Conservation (phyloP, 2,329 filamentous ascomycete genomes). For the Arthrobotrys sinensis region DNA sequence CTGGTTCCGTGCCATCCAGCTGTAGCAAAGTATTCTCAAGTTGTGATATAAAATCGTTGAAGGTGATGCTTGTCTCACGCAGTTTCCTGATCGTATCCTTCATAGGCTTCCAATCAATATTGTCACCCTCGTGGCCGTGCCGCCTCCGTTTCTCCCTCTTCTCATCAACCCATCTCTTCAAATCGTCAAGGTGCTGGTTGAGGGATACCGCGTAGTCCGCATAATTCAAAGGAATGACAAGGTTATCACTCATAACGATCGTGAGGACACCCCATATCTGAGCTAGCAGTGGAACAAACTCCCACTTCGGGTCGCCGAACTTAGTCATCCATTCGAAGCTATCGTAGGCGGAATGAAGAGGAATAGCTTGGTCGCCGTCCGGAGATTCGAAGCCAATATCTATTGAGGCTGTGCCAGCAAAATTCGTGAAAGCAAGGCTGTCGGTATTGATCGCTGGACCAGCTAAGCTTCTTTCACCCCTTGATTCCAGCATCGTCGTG, state of each 20-base stretch:
- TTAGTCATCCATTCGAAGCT: constrained; percentile 87
- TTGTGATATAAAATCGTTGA: constrained; percentile 81
- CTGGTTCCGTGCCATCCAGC: constrained; percentile 82
- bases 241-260: constrained; percentile 75
- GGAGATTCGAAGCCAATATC: constrained; percentile 79
- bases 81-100: constrained; percentile 76
- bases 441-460: constrained; percentile 66
- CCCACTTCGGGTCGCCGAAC: constrained; percentile 85
- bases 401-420: constrained; percentile 88
- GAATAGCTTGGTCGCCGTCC: constrained; percentile 74
- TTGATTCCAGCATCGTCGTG: constrained; percentile 80
- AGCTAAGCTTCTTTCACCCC: constrained; percentile 77
- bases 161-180: constrained; percentile 76
- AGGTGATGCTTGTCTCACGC: constrained; percentile 69
- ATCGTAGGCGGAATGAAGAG: constrained; percentile 89
- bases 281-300: constrained; percentile 82
- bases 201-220: constrained; percentile 75
- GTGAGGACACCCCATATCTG: constrained; percentile 77
- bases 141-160: constrained; percentile 69
- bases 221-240: constrained; percentile 77
- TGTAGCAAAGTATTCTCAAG: constrained; percentile 83
- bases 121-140: constrained; percentile 62
- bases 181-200: constrained; percentile 75
- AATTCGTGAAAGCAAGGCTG: constrained; percentile 86
- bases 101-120: constrained; percentile 74